These are phyloP conservation scores for Tephrocybe sp. DNA, from an alignment of 768 basidiomycete genomes.

Conservation along the genomic window DNA sequence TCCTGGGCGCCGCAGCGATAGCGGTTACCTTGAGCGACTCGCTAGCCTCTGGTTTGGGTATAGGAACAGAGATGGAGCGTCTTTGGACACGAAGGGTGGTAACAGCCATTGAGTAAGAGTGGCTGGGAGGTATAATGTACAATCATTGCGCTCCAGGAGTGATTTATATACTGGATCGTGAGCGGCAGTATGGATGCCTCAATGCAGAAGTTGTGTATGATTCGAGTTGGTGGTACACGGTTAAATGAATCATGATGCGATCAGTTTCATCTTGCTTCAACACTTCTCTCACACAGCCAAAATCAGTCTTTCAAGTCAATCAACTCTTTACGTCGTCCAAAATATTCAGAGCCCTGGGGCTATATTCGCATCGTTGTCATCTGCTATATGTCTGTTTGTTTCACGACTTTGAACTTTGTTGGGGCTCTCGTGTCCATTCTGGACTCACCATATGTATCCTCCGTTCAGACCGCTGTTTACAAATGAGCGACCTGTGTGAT, in stretches of 20 bases:
- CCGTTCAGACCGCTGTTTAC: slow-evolving; percentile 14
- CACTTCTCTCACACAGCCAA: background rate
- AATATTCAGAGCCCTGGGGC: background rate
- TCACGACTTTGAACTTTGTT: too few relatives aligned
- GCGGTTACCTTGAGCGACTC: slow-evolving; percentile 23
- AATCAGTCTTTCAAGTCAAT: background rate
- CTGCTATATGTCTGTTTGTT: background rate
- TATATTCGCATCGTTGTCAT: background rate
- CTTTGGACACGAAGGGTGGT: slow-evolving; percentile 17
- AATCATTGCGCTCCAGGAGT: slow-evolving; percentile 1
- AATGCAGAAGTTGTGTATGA: background rate
- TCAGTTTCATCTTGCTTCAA: slow-evolving; percentile 10
- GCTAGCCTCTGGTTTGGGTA: slow-evolving; percentile 13
- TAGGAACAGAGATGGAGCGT: slow-evolving; percentile 24
- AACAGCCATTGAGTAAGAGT: slow-evolving; percentile 23
- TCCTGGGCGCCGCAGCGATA: slow-evolving; percentile 15
- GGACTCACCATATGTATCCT: background rate
- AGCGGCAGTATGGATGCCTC: background rate
- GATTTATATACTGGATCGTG: slow-evolving; percentile 11
- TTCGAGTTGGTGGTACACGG: background rate
- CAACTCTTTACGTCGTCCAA: background rate
- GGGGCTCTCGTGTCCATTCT: too few relatives aligned
- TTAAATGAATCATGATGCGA: background rate
- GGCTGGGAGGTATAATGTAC: background rate
- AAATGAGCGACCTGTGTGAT: slow-evolving; percentile 3